Evolutionary conservation across 192 early-diverging fungal genomes (phyloP).

Genomic region (Thoreauomyces humboldtii): DNA sequence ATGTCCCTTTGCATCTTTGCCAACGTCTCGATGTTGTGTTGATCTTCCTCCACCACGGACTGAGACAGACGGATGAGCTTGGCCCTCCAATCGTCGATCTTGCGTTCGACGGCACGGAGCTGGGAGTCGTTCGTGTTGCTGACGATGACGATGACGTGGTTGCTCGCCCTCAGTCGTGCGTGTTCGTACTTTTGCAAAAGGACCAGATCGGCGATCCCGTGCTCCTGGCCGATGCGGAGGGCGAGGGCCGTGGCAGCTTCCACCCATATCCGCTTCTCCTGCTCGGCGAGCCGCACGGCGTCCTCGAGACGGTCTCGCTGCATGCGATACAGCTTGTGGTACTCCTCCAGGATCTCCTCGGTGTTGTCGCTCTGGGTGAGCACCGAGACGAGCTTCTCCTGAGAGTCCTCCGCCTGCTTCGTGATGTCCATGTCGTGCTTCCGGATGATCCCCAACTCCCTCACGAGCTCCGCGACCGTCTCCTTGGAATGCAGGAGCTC

Average conservation of each 20-base stretch:
- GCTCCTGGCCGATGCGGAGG: slow-evolving; percentile 52
- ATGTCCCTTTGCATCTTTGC: slow-evolving; percentile 51
- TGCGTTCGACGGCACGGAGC: slow-evolving; percentile 42
- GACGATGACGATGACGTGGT: slow-evolving; percentile 54
- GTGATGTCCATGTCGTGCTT: slow-evolving; percentile 53
- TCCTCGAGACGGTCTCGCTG: slow-evolving; percentile 56
- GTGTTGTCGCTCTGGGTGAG: slow-evolving; percentile 53
- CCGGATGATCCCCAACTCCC: slow-evolving; percentile 50
- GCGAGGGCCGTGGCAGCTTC: slow-evolving; percentile 56
- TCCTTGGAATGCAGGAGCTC: slow-evolving; percentile 52
- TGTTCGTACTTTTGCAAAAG: slow-evolving; percentile 52
- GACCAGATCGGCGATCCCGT: slow-evolving; percentile 51
- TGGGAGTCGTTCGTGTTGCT: slow-evolving; percentile 47
- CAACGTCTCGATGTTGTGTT: slow-evolving; percentile 46
- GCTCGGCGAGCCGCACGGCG: slow-evolving; percentile 43
- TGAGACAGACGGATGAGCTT: slow-evolving; percentile 49
- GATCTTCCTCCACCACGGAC: slow-evolving; percentile 56
- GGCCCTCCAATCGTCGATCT: slow-evolving; percentile 52
- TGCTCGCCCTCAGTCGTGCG: slow-evolving; percentile 40
- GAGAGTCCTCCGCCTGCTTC: slow-evolving; percentile 54
- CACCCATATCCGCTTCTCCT: slow-evolving; percentile 59
- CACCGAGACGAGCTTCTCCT: slow-evolving; percentile 49
- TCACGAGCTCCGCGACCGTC: slow-evolving; percentile 39
- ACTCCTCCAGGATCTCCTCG: slow-evolving; percentile 59
- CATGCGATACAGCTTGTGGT: slow-evolving; percentile 58